A percentile compares a stretch with the other conserved stretches of the same genome.
Evolutionary conservation across 129 eudicot species (phyloP).

Genomic region (Helianthus annuus): DNA sequence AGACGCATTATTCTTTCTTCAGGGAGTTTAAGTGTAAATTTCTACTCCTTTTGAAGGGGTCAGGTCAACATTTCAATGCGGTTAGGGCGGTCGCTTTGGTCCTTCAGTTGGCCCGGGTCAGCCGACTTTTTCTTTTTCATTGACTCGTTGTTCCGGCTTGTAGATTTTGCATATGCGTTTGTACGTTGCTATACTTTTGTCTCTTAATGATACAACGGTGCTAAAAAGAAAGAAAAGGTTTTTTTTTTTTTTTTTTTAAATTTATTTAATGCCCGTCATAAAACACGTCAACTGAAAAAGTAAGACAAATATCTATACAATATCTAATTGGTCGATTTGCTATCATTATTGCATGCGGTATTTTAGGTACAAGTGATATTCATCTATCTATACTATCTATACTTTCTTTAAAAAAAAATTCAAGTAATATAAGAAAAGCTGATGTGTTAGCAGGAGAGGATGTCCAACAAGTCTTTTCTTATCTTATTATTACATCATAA

Average conservation of each 20-base stretch:
- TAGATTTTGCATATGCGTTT: neutral
- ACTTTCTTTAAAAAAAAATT: no score
- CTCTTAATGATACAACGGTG: neutral
- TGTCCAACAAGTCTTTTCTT: no score
- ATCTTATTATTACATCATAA: no score
- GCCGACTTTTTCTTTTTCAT: slow-evolving; percentile 22
- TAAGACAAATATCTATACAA: slow-evolving; percentile 25
- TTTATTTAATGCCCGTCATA: no score
- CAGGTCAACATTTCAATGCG: slow-evolving; percentile 31
- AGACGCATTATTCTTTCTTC: slow-evolving; percentile 24
- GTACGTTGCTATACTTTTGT: slow-evolving; percentile 19
- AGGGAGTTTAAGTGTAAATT: slow-evolving; percentile 30
- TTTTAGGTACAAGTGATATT: no score
- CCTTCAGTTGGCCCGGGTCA: slow-evolving; percentile 26
- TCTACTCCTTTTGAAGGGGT: slow-evolving; percentile 31
- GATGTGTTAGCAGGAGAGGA: no score
- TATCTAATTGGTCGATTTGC: no score
- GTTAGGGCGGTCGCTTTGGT: slow-evolving; percentile 14
- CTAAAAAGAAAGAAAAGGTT: neutral
- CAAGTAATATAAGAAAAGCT: no score
- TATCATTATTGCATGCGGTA: no score
- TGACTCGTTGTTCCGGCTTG: neutral
- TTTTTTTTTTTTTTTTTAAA: no score
- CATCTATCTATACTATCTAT: no score
- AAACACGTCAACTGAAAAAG: slow-evolving; percentile 28